Evolutionary conservation across 306 rosid species (phyloP), one percentile per base, ranked within the genome.

Genomic region (Elaeagnus macrophylla): DNA sequence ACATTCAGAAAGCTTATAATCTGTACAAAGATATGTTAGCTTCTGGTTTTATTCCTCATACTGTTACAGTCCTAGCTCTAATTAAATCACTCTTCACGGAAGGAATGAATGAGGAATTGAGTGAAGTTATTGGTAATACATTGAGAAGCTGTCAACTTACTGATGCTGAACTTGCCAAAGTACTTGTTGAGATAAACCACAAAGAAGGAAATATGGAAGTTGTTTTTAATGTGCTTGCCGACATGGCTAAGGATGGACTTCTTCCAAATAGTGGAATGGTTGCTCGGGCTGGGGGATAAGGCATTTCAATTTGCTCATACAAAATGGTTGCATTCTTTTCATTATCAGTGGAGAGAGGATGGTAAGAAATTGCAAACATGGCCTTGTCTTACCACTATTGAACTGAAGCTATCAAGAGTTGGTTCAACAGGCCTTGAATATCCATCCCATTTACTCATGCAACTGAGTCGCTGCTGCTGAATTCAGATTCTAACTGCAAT

Each of bases 171-270:
- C 70, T 79, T 61, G 91, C 85, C 7, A 90, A 81, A 70, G 75
- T 67, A 62, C 88, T 81, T 12, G 65, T 86, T 62, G 84, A 83
- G 53, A 70, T 80, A 65, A 86, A 86, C 77, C 79, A 79, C 39
- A 83, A 74, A 76, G 95, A 86, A 72, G 97, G 97, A 57, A 81
- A 83, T 71, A 83, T 86, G 84, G 91, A 86, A 61, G 88, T 64
- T 38, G 91, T 81, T 63, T 72, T 86, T 48, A 79, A 69, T 52
- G 68, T 78, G 62, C 69, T 90, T 39, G 72, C 77, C 11, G 94
- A 80, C 53, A 86, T 90, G 95, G 97, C 88, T 25, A 76, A 71
- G 62, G 85, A 80, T 75, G 94, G 95, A 67, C 75, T 90, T 37
- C 94, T 90, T 61, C 94, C 94, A 37, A 75, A 74, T 32, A 73